Percentiles rank a stretch among this genome's conserved stretches.
These are phyloP conservation scores for Candida methanosorbosa DNA, from an alignment of 805 yeast species.

Conservation along the genomic window DNA sequence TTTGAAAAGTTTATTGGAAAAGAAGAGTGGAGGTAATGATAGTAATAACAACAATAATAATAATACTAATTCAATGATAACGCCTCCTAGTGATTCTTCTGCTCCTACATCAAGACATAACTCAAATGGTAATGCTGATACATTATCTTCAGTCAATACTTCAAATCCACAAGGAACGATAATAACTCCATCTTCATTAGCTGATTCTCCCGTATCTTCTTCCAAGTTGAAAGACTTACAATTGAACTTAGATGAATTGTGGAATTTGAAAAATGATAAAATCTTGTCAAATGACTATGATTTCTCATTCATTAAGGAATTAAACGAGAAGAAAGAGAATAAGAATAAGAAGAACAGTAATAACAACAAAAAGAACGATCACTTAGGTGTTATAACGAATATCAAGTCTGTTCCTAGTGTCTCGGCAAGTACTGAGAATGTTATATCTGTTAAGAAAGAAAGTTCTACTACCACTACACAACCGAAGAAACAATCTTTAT, in stretches of 20 bases:
- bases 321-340: slow-evolving; percentile 1
- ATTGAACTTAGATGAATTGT: slow-evolving; percentile 15
- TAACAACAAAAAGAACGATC: not conserved
- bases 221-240: slow-evolving; percentile 6
- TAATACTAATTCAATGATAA: slow-evolving; percentile 9
- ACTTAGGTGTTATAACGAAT: not conserved
- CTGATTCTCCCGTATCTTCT: slow-evolving; percentile 12
- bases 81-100: slow-evolving; percentile 17
- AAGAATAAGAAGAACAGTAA: not conserved
- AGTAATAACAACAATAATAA: not conserved
- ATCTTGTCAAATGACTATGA: slow-evolving; percentile 13
- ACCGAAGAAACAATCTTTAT: not conserved
- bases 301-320: slow-evolving; percentile 13
- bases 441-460: slow-evolving; percentile 4
- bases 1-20: not conserved
- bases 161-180: no score
- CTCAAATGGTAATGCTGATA: no score
- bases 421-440: slow-evolving; percentile 14
- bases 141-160: no score
- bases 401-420: slow-evolving; percentile 14
- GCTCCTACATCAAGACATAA: slow-evolving; percentile 4
- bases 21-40: not conserved
- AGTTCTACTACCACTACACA: not conserved
- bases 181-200: slow-evolving; percentile 15
- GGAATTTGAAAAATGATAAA: slow-evolving; percentile 17